A percentile compares a stretch with the other conserved stretches of the same genome.
phyloP scores from a whole-genome alignment of 2,329 filamentous ascomycete genomes.

The Colletotrichum camelliae region DNA sequence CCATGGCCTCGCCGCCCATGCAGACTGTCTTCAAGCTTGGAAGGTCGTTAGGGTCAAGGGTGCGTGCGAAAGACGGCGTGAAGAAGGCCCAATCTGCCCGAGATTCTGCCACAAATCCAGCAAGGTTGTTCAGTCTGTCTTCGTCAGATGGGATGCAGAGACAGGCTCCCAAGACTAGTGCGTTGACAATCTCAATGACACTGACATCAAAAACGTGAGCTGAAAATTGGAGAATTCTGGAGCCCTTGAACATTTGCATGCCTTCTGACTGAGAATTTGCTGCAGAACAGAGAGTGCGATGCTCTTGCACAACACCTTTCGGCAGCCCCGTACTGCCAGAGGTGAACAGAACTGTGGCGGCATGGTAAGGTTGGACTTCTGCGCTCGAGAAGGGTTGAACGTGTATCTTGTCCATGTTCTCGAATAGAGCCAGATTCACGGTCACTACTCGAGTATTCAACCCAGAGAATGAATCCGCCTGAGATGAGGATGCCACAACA shows the following conservation, averaged over 20 bases:
- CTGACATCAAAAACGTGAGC: constrained; percentile 43
- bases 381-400: neutral
- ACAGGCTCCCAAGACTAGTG: constrained; percentile 40
- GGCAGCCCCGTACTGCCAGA: constrained; percentile 59
- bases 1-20: constrained; percentile 13
- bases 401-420: neutral
- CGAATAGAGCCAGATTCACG: neutral
- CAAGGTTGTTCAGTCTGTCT: constrained; percentile 35
- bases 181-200: constrained; percentile 40
- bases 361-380: neutral
- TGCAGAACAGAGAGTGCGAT: constrained; percentile 28
- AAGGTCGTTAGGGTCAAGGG: neutral
- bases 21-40: constrained; percentile 3
- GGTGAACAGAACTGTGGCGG: constrained; percentile 52
- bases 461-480: neutral
- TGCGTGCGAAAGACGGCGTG: constrained; percentile 9
- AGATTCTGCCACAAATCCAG: neutral
- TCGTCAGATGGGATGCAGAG: constrained; percentile 42
- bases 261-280: neutral
- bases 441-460: neutral
- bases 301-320: constrained; percentile 51
- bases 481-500: neutral
- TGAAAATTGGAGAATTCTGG: constrained; percentile 24
- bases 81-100: constrained; percentile 13
- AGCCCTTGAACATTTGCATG: neutral